phyloP scores from a whole-genome alignment of 2,329 filamentous ascomycete genomes.

The Apiospora hydei region DNA sequence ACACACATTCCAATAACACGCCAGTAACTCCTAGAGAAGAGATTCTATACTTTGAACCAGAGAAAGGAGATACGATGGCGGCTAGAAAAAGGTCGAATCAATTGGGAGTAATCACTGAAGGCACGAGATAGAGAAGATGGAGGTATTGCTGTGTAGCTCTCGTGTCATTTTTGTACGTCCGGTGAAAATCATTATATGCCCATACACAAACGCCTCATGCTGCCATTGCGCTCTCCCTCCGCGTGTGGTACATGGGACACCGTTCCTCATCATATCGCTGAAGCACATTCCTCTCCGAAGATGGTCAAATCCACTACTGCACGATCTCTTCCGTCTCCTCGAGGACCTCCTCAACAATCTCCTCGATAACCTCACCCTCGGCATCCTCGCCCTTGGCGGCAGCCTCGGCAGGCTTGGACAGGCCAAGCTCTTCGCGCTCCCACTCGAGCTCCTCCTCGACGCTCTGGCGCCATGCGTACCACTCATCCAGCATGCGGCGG shows the following conservation, averaged over 20 bases:
- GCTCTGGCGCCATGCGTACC: constrained; percentile 81
- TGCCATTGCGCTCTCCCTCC: constrained; percentile 14
- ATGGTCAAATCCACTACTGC: constrained; percentile 30
- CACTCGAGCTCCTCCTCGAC: constrained; percentile 75
- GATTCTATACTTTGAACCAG: no score
- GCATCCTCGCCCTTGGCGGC: constrained; percentile 68
- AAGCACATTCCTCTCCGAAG: constrained; percentile 16
- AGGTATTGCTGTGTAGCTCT: constrained; percentile 20
- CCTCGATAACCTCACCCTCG: constrained; percentile 84
- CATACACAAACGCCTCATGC: constrained; percentile 27
- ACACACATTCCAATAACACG: background rate
- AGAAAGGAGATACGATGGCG: background rate
- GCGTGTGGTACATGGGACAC: constrained; percentile 14
- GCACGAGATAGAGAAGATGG: background rate
- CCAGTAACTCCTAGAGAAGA: background rate
- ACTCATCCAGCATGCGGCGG: constrained; percentile 83
- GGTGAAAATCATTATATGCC: constrained; percentile 28
- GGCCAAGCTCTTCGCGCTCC: constrained; percentile 72
- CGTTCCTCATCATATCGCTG: background rate
- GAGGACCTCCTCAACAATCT: constrained; percentile 83
- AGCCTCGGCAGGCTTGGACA: constrained; percentile 70
- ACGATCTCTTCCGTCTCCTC: constrained; percentile 86
- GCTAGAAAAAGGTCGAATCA: background rate
- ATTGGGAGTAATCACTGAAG: background rate
- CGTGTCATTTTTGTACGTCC: constrained; percentile 26